A percentile compares a stretch with the other conserved stretches of the same genome.
phyloP scores from a whole-genome alignment of 371 early-diverging fungal genomes.

The Gilbertella persicaria region DNA sequence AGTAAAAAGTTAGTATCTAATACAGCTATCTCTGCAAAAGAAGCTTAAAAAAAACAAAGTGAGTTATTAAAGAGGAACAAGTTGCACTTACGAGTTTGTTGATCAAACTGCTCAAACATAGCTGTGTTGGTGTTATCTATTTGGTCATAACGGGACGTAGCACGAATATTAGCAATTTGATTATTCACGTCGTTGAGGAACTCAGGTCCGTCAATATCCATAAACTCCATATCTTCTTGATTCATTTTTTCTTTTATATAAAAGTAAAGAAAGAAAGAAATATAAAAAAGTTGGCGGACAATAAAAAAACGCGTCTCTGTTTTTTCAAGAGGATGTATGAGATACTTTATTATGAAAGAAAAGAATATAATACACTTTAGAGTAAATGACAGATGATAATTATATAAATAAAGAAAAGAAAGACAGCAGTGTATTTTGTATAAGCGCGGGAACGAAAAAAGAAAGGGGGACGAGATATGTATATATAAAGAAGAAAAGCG shows the following conservation, averaged over 20 bases:
- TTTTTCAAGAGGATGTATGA: neutral
- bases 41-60: neutral
- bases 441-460: neutral
- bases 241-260: neutral
- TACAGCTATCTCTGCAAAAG: conserved; percentile 25
- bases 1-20: conserved; percentile 47
- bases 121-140: neutral
- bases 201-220: conserved; percentile 48
- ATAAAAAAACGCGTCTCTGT: neutral
- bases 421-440: neutral
- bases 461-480: neutral
- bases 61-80: too few species aligned
- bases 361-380: conserved; percentile 5
- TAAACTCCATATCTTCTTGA: conserved; percentile 13
- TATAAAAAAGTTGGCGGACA: neutral
- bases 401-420: conserved; percentile 1
- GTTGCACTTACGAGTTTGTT: neutral
- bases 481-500: neutral
- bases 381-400: neutral
- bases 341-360: too few species aligned
- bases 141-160: neutral
- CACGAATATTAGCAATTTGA: conserved; percentile 32
- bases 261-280: neutral
- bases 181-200: conserved; percentile 35
- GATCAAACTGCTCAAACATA: neutral